A percentile compares a stretch with the other conserved stretches of the same genome.
Evolutionary conservation across 2,329 filamentous ascomycete species (phyloP).

Genomic region (Botryotinia globosa): DNA sequence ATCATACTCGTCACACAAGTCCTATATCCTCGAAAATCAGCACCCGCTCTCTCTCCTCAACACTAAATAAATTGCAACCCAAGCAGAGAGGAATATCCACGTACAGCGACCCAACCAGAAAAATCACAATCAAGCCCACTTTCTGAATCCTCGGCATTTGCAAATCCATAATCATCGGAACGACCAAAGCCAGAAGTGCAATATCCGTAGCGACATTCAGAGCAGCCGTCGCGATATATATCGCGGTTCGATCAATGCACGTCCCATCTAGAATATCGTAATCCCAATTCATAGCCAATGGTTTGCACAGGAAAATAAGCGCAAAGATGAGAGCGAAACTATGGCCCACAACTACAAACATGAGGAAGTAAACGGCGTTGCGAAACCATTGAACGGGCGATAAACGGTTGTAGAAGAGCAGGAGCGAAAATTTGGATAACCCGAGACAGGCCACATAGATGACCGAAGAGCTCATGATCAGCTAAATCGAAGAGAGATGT

Average conservation of each 20-base stretch:
- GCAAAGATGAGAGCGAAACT: slow-evolving; percentile 14
- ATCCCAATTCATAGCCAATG: slow-evolving; percentile 8
- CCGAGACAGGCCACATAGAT: slow-evolving; percentile 16
- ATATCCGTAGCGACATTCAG: slow-evolving; percentile 13
- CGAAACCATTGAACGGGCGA: slow-evolving; percentile 8
- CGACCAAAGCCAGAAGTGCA: background rate
- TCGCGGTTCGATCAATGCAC: slow-evolving; percentile 10
- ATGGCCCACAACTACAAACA: slow-evolving; percentile 5
- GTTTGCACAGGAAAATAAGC: background rate
- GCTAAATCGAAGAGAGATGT: background rate
- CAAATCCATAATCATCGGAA: slow-evolving; percentile 10
- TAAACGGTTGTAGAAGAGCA: slow-evolving; percentile 15
- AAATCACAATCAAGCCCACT: slow-evolving; percentile 14
- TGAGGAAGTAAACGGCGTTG: background rate
- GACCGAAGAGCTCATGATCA: slow-evolving; percentile 15
- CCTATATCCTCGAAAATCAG: background rate
- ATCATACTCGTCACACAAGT: slow-evolving; percentile 13
- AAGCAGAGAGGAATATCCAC: background rate
- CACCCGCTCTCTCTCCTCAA: background rate
- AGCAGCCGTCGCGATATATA: slow-evolving; percentile 3
- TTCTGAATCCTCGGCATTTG: slow-evolving; percentile 13
- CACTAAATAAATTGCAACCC: background rate
- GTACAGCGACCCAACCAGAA: slow-evolving; percentile 13
- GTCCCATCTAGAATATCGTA: background rate
- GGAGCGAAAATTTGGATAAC: slow-evolving; percentile 12